Percentiles rank a stretch among this genome's conserved stretches.
phyloP scores from a whole-genome alignment of 2,329 filamentous ascomycete genomes.

The Alternaria triticina region DNA sequence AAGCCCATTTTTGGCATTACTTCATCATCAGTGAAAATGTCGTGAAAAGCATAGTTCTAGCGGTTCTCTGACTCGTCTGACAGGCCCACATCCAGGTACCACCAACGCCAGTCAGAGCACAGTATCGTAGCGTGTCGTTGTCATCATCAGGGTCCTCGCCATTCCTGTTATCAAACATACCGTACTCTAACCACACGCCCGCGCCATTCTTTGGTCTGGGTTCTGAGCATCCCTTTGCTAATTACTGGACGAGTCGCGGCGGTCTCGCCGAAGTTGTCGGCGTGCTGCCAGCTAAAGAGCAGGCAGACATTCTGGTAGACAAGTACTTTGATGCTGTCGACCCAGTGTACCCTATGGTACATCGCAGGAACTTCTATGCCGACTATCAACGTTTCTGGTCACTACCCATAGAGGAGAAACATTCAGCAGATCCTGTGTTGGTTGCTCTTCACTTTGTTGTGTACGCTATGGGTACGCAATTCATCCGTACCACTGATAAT shows the following conservation, averaged over 20 bases:
- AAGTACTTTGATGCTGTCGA: constrained; percentile 69
- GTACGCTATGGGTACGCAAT: constrained; percentile 79
- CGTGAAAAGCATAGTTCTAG: neutral
- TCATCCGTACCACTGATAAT: constrained; percentile 65
- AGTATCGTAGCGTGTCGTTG: constrained; percentile 42
- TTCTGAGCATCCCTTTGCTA: constrained; percentile 78
- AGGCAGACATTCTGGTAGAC: constrained; percentile 71
- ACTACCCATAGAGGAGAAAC: constrained; percentile 63
- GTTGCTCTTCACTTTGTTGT: constrained; percentile 78
- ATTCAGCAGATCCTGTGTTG: constrained; percentile 69
- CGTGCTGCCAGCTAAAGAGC: constrained; percentile 75
- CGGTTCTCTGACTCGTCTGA: constrained; percentile 19
- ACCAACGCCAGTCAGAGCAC: constrained; percentile 35
- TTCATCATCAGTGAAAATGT: neutral
- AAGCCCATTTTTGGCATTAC: too few relatives aligned
- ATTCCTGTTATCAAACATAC: constrained; percentile 72
- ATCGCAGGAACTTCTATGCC: constrained; percentile 75
- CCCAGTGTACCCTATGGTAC: constrained; percentile 81
- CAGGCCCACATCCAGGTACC: constrained; percentile 31
- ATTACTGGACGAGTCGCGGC: constrained; percentile 83
- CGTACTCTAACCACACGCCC: constrained; percentile 72
- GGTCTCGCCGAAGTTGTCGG: constrained; percentile 76
- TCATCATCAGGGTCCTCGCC: constrained; percentile 54
- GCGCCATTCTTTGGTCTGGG: constrained; percentile 84
- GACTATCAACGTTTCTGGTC: constrained; percentile 83